Conservation (phyloP, 768 basidiomycete species). For the Collybia mongolica region DNA sequence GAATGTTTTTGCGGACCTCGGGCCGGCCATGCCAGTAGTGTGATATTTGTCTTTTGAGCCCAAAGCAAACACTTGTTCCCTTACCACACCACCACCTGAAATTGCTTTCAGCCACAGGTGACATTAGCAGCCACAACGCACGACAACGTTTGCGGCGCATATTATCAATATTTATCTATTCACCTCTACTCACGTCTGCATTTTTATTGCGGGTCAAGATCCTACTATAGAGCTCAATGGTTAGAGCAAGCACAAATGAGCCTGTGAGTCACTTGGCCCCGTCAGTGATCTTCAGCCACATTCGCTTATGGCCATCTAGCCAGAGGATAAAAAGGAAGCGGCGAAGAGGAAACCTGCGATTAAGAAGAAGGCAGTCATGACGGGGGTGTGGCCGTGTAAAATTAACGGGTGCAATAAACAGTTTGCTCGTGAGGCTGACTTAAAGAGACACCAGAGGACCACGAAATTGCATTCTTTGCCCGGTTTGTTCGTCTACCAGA, state of each 20-base stretch:
- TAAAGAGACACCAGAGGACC: slow-evolving; percentile 79
- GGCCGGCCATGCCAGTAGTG: background rate
- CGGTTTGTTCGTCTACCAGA: slow-evolving; percentile 52
- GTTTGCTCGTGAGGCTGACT: slow-evolving; percentile 79
- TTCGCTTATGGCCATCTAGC: slow-evolving; percentile 14
- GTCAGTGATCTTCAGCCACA: slow-evolving; percentile 8
- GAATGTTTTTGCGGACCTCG: no score
- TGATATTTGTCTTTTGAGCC: slow-evolving; percentile 11
- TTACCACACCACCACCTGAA: slow-evolving; percentile 9
- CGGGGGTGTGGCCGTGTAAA: slow-evolving; percentile 74
- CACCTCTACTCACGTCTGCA: background rate
- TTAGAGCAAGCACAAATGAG: slow-evolving; percentile 21
- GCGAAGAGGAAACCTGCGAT: slow-evolving; percentile 18
- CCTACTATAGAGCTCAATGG: slow-evolving; percentile 14
- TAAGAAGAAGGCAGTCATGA: slow-evolving; percentile 48
- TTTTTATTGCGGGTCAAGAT: background rate
- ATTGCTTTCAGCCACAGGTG: slow-evolving; percentile 4
- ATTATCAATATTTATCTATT: background rate
- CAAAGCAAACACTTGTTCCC: slow-evolving; percentile 10
- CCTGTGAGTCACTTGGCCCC: slow-evolving; percentile 19
- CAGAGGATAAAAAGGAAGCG: slow-evolving; percentile 26
- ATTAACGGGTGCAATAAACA: slow-evolving; percentile 82
- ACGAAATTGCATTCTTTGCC: slow-evolving; percentile 76
- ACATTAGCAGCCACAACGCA: slow-evolving; percentile 6
- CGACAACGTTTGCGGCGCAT: slow-evolving; percentile 3